Evolutionary conservation across 345 rosid species (phyloP).

Genomic region (Orychophragmus violaceus): DNA sequence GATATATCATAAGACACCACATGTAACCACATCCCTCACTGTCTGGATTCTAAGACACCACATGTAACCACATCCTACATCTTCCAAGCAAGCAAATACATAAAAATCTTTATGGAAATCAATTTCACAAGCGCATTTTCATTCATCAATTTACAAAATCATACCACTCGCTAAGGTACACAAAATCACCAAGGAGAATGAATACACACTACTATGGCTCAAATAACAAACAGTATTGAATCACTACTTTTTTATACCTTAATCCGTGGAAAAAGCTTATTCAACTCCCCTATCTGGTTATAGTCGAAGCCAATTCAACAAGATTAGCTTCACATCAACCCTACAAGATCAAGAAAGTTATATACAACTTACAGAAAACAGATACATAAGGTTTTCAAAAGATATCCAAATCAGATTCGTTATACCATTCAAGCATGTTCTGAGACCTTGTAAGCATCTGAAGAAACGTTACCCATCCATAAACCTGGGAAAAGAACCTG

Average conservation of each 20-base stretch:
- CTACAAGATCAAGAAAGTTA: constrained; percentile 11
- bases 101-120: neutral
- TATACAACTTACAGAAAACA: neutral
- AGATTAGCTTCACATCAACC: constrained; percentile 19
- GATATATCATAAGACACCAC: too few relatives aligned
- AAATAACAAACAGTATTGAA: neutral
- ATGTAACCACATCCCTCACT: neutral
- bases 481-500: constrained; percentile 67
- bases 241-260: constrained; percentile 9
- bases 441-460: constrained; percentile 51
- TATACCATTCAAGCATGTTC: constrained; percentile 42
- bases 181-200: too few relatives aligned
- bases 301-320: constrained; percentile 6
- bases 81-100: neutral
- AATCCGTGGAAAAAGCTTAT: constrained; percentile 3
- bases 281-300: neutral
- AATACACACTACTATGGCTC: too few relatives aligned
- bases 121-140: neutral
- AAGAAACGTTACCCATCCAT: constrained; percentile 58
- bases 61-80: neutral
- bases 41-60: neutral
- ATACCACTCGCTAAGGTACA: too few relatives aligned
- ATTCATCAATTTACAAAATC: neutral
- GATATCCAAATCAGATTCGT: neutral
- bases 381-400: neutral